These are phyloP conservation scores for Pyrrhoderma noxium DNA, from an alignment of 1,284 basidiomycete genomes.

Conservation along the genomic window DNA sequence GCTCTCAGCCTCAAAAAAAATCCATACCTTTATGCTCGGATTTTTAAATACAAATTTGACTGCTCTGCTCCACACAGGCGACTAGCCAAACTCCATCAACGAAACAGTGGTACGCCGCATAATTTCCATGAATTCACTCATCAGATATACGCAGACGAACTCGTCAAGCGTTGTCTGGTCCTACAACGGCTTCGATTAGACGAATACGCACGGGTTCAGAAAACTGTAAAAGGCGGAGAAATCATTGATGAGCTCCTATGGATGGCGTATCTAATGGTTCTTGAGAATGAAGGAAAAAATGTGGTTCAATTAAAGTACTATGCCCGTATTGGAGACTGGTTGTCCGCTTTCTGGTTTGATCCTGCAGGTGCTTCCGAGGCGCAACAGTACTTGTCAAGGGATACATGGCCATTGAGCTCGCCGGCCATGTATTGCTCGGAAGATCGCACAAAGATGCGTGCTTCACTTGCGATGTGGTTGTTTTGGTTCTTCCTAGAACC, in stretches of 20 bases:
- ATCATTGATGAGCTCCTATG: conserved; percentile 30
- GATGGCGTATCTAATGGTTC: conserved; percentile 45
- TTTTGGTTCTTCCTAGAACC: conserved; percentile 49
- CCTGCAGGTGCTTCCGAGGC: conserved; percentile 30
- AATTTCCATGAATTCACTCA: conserved; percentile 25
- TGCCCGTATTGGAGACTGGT: conserved; percentile 31
- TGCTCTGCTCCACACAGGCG: conserved; percentile 24
- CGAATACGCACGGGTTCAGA: conserved; percentile 23
- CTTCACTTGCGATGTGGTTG: conserved; percentile 34
- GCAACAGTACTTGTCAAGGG: conserved; percentile 23
- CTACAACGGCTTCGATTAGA: conserved; percentile 44
- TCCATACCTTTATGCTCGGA: conserved; percentile 38
- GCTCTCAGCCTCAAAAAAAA: conserved; percentile 29
- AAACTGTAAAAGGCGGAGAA: conserved; percentile 18
- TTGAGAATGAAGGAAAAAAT: conserved; percentile 52
- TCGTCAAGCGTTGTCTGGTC: conserved; percentile 43
- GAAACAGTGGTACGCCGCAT: background rate
- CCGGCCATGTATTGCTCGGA: background rate
- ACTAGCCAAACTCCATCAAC: conserved; percentile 20
- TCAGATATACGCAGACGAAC: conserved; percentile 23
- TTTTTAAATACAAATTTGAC: conserved; percentile 41
- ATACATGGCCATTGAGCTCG: conserved; percentile 26
- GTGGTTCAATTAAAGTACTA: conserved; percentile 36
- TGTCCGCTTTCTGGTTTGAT: conserved; percentile 33
- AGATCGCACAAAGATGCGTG: conserved; percentile 25